Base-by-base conservation (phyloP, 108 stramenopile genomes). In the Nitzschia palea region DNA sequence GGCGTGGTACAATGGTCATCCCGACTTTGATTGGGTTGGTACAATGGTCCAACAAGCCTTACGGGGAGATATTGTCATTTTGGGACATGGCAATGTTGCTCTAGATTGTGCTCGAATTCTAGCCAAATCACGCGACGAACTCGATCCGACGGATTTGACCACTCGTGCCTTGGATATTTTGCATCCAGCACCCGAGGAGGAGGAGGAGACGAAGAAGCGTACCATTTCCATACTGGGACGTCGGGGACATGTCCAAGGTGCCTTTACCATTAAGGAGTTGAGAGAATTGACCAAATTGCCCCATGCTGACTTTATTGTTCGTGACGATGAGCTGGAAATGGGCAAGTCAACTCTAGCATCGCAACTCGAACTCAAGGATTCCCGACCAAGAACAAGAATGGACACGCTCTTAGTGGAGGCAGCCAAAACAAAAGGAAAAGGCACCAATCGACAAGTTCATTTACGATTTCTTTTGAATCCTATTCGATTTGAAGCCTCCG, bases 251-350 rank as follows among this genome's bases (percentile, higher is more conserved):
- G 80, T 94, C 3, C 99, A 99, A 84, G 96, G 87, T 15, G 93
- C 97, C 20, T 98, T 98, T 66, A 99, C 98, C 51, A 99, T 98
- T 54, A 99, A 99, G 81, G 99, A 99, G 70, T 40, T 98, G 12
- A 79, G 99, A 14, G 99, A 99, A 71, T 78, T 98, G 33, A 92
- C 94, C 44, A 88, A 88, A 51, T 65, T 98, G 28, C 69, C 82
- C 8, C 44, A 79, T 45, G 74, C 73, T 12, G 47, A 66, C 25
- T 89, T 89, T 55, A 51, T 79, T 0, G 94, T 97, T 17, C 42
- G 74, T 35, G 23, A 53, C 10, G 89, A 94, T 18, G 97, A 98
- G 59, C 69, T 98, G 40, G 88, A 91, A 36, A 62, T 80, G 75
- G 92, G 96, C 20, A 35, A 44, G 23, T 61, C 68, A 64, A 98